Evolutionary conservation across 495 filamentous ascomycete species (phyloP).

Genomic region (Penicillium canescens): DNA sequence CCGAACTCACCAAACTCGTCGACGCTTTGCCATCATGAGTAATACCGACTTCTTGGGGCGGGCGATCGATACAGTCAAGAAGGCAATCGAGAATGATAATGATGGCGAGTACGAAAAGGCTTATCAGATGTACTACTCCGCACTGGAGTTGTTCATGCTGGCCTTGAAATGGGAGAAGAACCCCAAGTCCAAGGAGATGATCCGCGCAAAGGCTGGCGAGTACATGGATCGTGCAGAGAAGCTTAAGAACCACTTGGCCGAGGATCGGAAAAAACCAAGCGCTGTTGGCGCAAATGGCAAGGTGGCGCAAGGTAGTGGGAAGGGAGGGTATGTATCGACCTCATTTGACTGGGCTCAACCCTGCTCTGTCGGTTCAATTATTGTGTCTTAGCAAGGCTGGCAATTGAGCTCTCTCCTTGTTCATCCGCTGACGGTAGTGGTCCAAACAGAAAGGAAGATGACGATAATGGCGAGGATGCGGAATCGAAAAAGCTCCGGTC

Average conservation of each 20-base stretch:
- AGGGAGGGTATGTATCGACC: constrained; percentile 57
- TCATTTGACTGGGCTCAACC: background rate
- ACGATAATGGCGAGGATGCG: constrained; percentile 73
- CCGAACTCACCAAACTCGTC: background rate
- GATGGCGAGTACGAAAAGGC: constrained; percentile 95
- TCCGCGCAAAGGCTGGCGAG: constrained; percentile 85
- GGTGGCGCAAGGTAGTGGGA: constrained; percentile 66
- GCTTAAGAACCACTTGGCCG: constrained; percentile 85
- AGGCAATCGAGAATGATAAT: constrained; percentile 94
- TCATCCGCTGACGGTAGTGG: constrained; percentile 11
- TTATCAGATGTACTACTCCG: constrained; percentile 90
- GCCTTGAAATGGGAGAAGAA: constrained; percentile 99
- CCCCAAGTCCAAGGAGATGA: constrained; percentile 92
- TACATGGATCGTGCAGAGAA: constrained; percentile 99
- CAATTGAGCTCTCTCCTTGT: background rate
- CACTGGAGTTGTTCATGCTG: constrained; percentile 94
- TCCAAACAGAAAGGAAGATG: constrained; percentile 51
- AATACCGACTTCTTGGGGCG: constrained; percentile 96
- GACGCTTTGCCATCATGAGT: constrained; percentile 63
- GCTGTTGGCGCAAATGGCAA: constrained; percentile 85
- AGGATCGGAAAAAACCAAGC: constrained; percentile 73
- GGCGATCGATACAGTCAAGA: constrained; percentile 93
- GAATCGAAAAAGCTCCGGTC: constrained; percentile 93
- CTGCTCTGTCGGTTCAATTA: background rate
- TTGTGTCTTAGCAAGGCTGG: background rate